These are phyloP conservation scores for Sugiyamaella americana DNA, from an alignment of 805 yeast species.

Conservation along the genomic window DNA sequence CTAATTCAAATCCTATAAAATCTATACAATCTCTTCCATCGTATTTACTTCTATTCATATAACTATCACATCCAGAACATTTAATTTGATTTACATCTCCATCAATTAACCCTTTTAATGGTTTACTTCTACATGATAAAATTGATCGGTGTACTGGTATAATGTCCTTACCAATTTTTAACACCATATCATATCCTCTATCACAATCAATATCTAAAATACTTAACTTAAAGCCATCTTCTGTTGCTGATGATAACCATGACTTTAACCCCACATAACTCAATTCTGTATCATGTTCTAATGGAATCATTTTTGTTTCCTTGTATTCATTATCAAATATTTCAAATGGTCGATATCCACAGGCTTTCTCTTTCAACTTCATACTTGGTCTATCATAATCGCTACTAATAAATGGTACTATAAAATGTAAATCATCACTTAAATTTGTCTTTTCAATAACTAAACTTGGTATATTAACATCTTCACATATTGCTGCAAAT, in stretches of 20 bases:
- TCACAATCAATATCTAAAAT: constrained; percentile 3
- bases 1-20: constrained; percentile 18
- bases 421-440: constrained; percentile 45
- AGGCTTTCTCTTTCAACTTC: not conserved
- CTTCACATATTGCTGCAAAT: constrained; percentile 63
- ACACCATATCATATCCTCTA: constrained; percentile 12
- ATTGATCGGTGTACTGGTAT: constrained; percentile 18
- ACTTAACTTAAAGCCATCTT: constrained; percentile 9
- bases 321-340: constrained; percentile 1
- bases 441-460: constrained; percentile 43
- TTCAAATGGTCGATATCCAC: not conserved
- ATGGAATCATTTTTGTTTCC: constrained; percentile 5
- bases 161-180: constrained; percentile 21
- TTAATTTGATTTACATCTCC: not conserved
- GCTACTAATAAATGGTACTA: constrained; percentile 41
- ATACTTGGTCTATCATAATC: constrained; percentile 5
- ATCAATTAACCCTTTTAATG: not conserved
- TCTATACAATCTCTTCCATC: not conserved
- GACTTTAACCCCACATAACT: constrained; percentile 7
- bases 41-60: not conserved
- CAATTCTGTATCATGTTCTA: constrained; percentile 2
- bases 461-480: constrained; percentile 53
- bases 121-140: not conserved
- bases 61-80: not conserved
- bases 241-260: constrained; percentile 9